Evolutionary conservation across 345 rosid genomes (phyloP), one percentile per base, ranked within the genome.

Genomic region (Rhodomyrtus tomentosa): DNA sequence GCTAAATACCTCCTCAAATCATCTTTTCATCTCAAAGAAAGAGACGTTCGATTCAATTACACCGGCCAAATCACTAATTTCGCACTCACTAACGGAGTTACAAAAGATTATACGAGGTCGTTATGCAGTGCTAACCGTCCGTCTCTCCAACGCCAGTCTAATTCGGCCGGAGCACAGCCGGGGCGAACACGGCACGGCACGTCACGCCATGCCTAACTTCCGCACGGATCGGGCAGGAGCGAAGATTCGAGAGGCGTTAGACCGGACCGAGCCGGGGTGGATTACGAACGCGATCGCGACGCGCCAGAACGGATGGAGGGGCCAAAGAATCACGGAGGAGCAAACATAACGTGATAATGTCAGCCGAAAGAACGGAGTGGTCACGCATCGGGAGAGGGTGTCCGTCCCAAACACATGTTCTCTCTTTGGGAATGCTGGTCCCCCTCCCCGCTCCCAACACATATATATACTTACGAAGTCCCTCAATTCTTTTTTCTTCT

Each of bases 391-490:
- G 89, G 89, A 87, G 62, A 72, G 80, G n/a, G 50, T 68, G 84
- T 83, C 85, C 49, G 88, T 87, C n/a, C 56, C 53, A 55, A 84
- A 82, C 89, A 83, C 88, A 83, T 83, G 90, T 85, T 85, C 88
- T 83, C 84, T 83, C 51, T 74, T 84, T 20, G 74, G 42, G 55
- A 82, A 81, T 9, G 68, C 62, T 68, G 87, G 89, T 82, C 85
- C 88, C 88, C 76, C 16, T 27, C 5, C 80, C 5, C 80, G 40
- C 76, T 32, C 45, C 50, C 45, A 3, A 3, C 74, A 32, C 5
- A 32, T 62, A 0, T 40, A n/a, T n/a, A n/a, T 16, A 15, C 22
- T 29, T 29, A 32, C 7, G 2, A 1, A 20, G 74, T 32, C 74
- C 76, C 45, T 20, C 24, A 32, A 32, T 62, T 16, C 42, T 16